phyloP scores from a whole-genome alignment of 129 eudicot species.

The Deinandra increscens region DNA sequence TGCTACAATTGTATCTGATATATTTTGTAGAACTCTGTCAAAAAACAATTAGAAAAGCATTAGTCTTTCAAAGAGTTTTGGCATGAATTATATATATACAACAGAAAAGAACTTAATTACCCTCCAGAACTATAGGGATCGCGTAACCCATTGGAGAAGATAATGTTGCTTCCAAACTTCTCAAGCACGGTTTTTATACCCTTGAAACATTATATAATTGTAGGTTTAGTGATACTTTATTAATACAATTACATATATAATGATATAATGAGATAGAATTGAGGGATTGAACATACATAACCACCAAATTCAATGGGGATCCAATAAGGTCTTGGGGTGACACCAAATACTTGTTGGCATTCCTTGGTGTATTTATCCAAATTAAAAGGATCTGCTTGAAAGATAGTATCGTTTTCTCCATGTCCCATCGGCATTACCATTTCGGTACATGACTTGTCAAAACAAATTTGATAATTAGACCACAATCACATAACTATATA shows the following conservation, averaged over 20 bases:
- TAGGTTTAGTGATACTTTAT: not conserved
- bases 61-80: not conserved
- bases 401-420: constrained; percentile 40
- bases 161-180: constrained; percentile 47
- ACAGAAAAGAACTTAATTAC: not conserved
- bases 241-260: not conserved
- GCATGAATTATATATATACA: not conserved
- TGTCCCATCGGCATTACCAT: constrained; percentile 43
- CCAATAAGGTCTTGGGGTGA: constrained; percentile 45
- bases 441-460: constrained; percentile 35
- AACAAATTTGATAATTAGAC: not conserved
- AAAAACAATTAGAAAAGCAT: not conserved
- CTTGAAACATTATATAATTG: constrained; percentile 3
- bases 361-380: constrained; percentile 21
- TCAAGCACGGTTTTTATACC: constrained; percentile 37
- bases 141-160: constrained; percentile 38
- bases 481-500: not conserved
- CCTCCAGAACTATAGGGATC: constrained; percentile 51
- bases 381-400: constrained; percentile 34
- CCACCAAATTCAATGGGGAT: constrained; percentile 43
- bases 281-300: constrained; percentile 16
- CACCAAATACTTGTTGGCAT: constrained; percentile 32
- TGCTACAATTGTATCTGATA: constrained; percentile 35
- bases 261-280: not conserved
- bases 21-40: constrained; percentile 29